Evolutionary conservation across 768 basidiomycete species (phyloP), one percentile per base, ranked within the genome.

Genomic region (Lactarius tabidus): DNA sequence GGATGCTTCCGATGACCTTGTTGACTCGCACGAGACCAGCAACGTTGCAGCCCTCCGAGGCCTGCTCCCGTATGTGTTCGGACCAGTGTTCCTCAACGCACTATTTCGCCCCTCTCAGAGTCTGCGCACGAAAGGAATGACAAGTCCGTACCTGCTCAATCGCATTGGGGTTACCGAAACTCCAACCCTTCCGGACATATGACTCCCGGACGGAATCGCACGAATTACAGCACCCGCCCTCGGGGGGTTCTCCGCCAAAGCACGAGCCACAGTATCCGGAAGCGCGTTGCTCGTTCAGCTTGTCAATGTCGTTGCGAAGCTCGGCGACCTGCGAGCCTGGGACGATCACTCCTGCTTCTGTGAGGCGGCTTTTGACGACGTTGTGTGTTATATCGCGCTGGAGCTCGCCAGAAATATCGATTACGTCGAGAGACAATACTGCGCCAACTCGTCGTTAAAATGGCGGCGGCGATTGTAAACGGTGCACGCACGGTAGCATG

Each of bases 341-440:
- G 31, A 97, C 82, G n/a, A 78, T 75, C 5, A 72, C 72, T 3
- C 94, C 93, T 3, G 77, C 68, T 23, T 78, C 73, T 66, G 87
- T 82, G 35, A 98, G 77, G 17, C 97, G 85, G 15, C 85, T 88
- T 75, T 98, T 98, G 62, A 88, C 71, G 62, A 98, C 83, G 71
- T 93, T 93, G 75, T 98, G 95, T 9, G 93, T 84, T 57, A 98
- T 74, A 72, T 98, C 93, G 64, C 89, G 83, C 74, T 98, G 96
- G 33, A 90, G 86, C 80, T 98, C 97, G 31, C 97, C 97, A 64
- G 91, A 93, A 65, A 99, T 97, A 73, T 99, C 97, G 92, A 98
- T 95, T 59, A 98, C 87, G 76, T 99, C 97, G 60, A 98, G 78
- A 74, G 93, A 95, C 60, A 99, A 83, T 55, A 99, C 96, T 99